Evolutionary conservation across 2,329 filamentous ascomycete species (phyloP).

Genomic region (Cadophora malorum): DNA sequence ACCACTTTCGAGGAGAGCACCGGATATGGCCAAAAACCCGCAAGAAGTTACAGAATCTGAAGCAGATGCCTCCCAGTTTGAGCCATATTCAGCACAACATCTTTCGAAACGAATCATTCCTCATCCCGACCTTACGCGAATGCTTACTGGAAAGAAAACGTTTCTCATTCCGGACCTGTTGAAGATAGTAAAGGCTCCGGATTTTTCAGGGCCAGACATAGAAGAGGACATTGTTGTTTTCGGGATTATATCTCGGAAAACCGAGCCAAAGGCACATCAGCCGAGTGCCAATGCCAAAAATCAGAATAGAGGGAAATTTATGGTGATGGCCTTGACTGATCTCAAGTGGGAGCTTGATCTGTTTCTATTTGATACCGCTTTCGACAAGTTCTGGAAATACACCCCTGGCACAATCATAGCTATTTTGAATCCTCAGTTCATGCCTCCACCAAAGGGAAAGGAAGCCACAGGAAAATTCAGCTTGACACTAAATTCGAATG

Average conservation of each 20-base stretch:
- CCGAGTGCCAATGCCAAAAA: conserved; percentile 51
- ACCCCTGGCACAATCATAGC: conserved; percentile 89
- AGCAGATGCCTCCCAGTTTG: conserved; percentile 70
- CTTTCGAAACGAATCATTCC: conserved; percentile 83
- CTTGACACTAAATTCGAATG: conserved; percentile 82
- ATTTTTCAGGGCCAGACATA: conserved; percentile 80
- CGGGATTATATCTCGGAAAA: conserved; percentile 87
- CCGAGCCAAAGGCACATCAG: conserved; percentile 72
- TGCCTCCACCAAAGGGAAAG: conserved; percentile 81
- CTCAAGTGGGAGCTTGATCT: conserved; percentile 90
- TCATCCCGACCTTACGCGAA: conserved; percentile 79
- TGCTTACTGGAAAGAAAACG: conserved; percentile 77
- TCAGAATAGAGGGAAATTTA: conserved; percentile 77
- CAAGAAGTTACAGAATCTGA: conserved; percentile 53
- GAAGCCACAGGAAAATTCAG: conserved; percentile 84
- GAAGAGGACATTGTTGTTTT: conserved; percentile 91
- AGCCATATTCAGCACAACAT: conserved; percentile 85
- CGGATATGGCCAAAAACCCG: conserved; percentile 32
- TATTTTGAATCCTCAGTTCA: conserved; percentile 87
- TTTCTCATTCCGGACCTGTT: conserved; percentile 83
- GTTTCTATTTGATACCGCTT: conserved; percentile 89
- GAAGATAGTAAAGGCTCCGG: conserved; percentile 79
- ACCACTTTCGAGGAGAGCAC: conserved; percentile 20
- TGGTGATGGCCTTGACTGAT: conserved; percentile 88
- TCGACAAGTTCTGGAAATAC: conserved; percentile 94